These are phyloP conservation scores for Polyrhizophydium stewartii DNA, from an alignment of 371 early-diverging fungal genomes.

Conservation along the genomic window DNA sequence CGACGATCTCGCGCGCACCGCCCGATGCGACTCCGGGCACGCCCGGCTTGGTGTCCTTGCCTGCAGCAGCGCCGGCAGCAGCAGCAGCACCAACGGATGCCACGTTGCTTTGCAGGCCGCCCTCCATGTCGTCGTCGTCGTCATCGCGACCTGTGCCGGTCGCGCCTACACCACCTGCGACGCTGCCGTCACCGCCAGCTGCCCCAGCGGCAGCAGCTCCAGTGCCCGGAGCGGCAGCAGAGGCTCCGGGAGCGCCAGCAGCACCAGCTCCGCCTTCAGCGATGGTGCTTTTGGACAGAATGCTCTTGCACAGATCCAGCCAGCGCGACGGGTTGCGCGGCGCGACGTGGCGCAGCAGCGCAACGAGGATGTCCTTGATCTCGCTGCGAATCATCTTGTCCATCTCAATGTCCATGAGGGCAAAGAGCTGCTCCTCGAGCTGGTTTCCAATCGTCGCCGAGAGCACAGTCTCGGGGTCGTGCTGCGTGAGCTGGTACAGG, in stretches of 20 bases:
- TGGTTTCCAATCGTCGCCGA: slow-evolving; percentile 33
- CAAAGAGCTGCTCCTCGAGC: slow-evolving; percentile 78
- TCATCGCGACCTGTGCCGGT: not conserved
- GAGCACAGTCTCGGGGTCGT: slow-evolving; percentile 71
- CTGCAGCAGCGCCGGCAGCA: not conserved
- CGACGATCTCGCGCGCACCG: slow-evolving; percentile 12
- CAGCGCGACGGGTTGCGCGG: slow-evolving; percentile 72
- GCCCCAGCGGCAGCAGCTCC: not conserved
- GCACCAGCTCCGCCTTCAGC: slow-evolving; percentile 7
- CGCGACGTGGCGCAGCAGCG: slow-evolving; percentile 68
- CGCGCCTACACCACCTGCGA: not conserved
- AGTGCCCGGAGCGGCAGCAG: slow-evolving; percentile 20
- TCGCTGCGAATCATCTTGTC: slow-evolving; percentile 70
- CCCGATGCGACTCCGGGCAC: not conserved
- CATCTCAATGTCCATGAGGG: slow-evolving; percentile 68
- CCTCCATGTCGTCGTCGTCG: slow-evolving; percentile 3
- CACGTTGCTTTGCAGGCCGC: not conserved
- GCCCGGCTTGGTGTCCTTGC: not conserved
- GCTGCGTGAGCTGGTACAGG: slow-evolving; percentile 79
- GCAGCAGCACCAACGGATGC: not conserved
- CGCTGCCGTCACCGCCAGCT: not conserved
- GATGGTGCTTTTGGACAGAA: slow-evolving; percentile 60
- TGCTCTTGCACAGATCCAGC: slow-evolving; percentile 77
- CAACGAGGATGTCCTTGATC: slow-evolving; percentile 74
- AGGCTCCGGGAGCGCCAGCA: slow-evolving; percentile 5